phyloP scores from a whole-genome alignment of 352 stramenopile genomes.

The Phytopythium ostracodes region DNA sequence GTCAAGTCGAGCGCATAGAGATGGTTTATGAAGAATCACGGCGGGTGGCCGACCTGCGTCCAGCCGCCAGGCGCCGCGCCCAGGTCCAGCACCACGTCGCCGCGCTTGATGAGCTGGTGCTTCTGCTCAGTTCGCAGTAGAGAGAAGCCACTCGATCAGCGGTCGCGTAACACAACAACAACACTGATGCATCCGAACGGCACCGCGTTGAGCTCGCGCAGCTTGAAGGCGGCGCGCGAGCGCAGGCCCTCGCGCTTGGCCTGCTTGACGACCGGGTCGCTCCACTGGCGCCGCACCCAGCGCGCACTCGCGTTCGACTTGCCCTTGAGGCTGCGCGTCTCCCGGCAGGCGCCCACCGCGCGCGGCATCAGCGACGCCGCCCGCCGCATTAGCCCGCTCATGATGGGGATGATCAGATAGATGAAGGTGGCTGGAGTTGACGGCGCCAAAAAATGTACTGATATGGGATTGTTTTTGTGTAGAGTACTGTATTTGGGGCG shows the following conservation, averaged over 20 bases:
- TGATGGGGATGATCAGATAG: not conserved
- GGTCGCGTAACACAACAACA: too few relatives aligned
- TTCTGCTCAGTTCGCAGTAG: slow-evolving; percentile 25
- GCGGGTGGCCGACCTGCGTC: slow-evolving; percentile 46
- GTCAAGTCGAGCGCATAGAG: too few relatives aligned
- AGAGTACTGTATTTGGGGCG: too few relatives aligned
- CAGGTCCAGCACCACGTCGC: slow-evolving; percentile 77
- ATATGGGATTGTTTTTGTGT: too few relatives aligned
- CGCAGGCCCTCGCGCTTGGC: slow-evolving; percentile 79
- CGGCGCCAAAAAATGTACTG: too few relatives aligned
- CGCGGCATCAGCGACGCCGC: slow-evolving; percentile 8
- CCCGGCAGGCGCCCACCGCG: slow-evolving; percentile 18
- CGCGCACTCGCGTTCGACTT: slow-evolving; percentile 82
- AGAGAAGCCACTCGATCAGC: not conserved
- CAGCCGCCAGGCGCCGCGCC: slow-evolving; percentile 80
- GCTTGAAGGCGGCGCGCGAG: slow-evolving; percentile 78
- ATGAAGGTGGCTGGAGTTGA: too few relatives aligned
- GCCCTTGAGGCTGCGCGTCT: slow-evolving; percentile 74
- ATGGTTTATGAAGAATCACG: too few relatives aligned
- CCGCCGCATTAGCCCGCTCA: slow-evolving; percentile 20
- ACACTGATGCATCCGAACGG: too few relatives aligned
- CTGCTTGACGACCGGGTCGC: slow-evolving; percentile 80
- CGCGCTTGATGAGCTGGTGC: slow-evolving; percentile 56
- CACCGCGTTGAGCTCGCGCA: slow-evolving; percentile 78
- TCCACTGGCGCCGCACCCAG: slow-evolving; percentile 84